phyloP scores from a whole-genome alignment of 768 basidiomycete species.

The Suillus lakei region DNA sequence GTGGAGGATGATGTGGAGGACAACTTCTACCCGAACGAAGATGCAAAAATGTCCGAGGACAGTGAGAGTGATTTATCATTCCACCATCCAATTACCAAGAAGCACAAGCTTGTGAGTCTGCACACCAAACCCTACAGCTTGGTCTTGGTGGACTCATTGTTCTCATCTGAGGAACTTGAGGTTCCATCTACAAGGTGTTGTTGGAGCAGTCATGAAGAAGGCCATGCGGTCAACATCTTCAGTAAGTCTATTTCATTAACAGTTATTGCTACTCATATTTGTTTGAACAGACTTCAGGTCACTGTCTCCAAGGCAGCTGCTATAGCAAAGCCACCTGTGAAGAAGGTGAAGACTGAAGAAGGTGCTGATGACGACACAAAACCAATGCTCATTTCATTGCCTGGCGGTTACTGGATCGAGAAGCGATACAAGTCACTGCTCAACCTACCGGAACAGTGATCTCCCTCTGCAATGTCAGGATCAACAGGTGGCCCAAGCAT shows the following conservation, averaged over 20 bases:
- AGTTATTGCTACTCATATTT: not conserved
- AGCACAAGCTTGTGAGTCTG: not conserved
- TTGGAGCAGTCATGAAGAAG: not conserved
- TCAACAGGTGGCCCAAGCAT: not conserved
- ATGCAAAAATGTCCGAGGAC: not conserved
- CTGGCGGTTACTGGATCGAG: not conserved
- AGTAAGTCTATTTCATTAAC: not conserved
- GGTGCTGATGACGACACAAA: not conserved
- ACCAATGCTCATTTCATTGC: not conserved
- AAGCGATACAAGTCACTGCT: not conserved
- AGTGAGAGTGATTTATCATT: not conserved
- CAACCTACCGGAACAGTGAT: not conserved
- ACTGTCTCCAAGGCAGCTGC: not conserved
- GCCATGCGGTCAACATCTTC: not conserved
- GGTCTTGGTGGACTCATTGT: not conserved
- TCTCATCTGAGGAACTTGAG: not conserved
- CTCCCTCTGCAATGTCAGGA: not conserved
- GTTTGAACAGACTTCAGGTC: not conserved
- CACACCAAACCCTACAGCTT: not conserved
- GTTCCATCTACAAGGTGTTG: not conserved
- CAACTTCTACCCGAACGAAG: not conserved
- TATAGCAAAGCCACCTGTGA: not conserved
- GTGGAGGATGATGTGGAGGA: not conserved
- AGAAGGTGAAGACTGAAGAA: not conserved
- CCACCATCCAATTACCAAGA: not conserved